A percentile compares a stretch with the other conserved stretches of the same genome.
phyloP scores from a whole-genome alignment of 1,284 basidiomycete genomes.

The Earliella scabrosa region DNA sequence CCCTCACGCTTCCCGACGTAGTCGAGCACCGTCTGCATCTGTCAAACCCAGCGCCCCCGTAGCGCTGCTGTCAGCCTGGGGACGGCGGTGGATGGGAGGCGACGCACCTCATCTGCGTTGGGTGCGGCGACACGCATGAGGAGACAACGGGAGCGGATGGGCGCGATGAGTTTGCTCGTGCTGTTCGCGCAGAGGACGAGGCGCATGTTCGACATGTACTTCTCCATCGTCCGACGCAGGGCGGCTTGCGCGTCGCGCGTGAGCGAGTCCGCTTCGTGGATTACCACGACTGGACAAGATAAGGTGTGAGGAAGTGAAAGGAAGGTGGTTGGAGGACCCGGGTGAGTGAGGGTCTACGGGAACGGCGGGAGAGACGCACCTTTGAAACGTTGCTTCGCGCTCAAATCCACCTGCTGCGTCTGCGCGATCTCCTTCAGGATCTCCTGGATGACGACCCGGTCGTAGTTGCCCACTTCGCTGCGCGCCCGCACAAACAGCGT shows the following conservation, averaged over 20 bases:
- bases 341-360: not conserved
- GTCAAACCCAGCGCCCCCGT: slow-evolving; percentile 4
- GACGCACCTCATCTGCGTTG: slow-evolving; percentile 71
- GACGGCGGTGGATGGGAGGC: too few relatives aligned
- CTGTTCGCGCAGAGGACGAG: slow-evolving; percentile 98
- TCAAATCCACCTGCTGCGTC: slow-evolving; percentile 97
- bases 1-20: slow-evolving; percentile 85
- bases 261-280: slow-evolving; percentile 96
- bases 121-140: slow-evolving; percentile 95
- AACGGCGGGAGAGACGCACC: slow-evolving; percentile 51
- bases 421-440: slow-evolving; percentile 98
- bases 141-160: slow-evolving; percentile 94
- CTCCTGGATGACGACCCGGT: slow-evolving; percentile 96
- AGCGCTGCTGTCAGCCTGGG: not conserved
- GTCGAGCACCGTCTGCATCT: slow-evolving; percentile 85
- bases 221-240: slow-evolving; percentile 97
- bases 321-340: too few relatives aligned
- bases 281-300: slow-evolving; percentile 86
- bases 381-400: slow-evolving; percentile 96
- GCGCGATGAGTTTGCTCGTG: slow-evolving; percentile 95
- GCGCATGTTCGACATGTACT: slow-evolving; percentile 98
- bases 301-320: slow-evolving; percentile 2
- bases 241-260: slow-evolving; percentile 97
- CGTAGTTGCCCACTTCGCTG: slow-evolving; percentile 96
- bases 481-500: not conserved